Evolutionary conservation across 2,329 filamentous ascomycete genomes (phyloP).

Genomic region (Sporothrix luriei): DNA sequence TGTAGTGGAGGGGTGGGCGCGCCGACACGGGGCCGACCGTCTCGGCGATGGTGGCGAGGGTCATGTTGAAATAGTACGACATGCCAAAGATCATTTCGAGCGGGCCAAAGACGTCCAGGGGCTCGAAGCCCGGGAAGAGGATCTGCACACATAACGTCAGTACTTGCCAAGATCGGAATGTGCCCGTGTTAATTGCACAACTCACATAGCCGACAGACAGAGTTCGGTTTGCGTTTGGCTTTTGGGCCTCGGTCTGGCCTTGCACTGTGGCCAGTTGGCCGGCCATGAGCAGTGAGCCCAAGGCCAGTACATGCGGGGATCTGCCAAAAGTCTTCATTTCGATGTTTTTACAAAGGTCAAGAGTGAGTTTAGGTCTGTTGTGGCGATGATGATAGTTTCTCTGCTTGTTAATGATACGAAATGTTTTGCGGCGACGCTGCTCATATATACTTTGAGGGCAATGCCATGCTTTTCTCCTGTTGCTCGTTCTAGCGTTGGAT

Average conservation of each 20-base stretch:
- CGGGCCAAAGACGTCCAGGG: slow-evolving; percentile 6
- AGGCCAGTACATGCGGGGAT: not conserved
- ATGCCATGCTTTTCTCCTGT: not conserved
- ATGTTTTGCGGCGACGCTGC: not conserved
- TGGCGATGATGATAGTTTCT: not conserved
- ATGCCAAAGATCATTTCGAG: slow-evolving; percentile 14
- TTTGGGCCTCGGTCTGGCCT: not conserved
- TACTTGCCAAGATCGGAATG: too few species aligned
- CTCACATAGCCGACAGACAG: slow-evolving; percentile 6
- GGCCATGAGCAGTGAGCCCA: not conserved
- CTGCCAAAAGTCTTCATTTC: not conserved
- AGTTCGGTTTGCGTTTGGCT: not conserved
- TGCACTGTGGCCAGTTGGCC: not conserved
- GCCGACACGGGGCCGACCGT: not conserved
- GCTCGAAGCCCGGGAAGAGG: slow-evolving; percentile 10
- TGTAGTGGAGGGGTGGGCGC: not conserved
- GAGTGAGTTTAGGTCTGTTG: not conserved
- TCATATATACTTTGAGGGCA: not conserved
- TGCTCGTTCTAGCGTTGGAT: not conserved
- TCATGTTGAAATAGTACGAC: slow-evolving; percentile 16
- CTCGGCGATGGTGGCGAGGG: slow-evolving; percentile 4
- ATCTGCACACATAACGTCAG: not conserved
- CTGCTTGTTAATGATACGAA: not conserved
- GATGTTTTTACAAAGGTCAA: too few species aligned
- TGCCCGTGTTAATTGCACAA: not conserved